These are phyloP conservation scores for Nigrospora sphaerica DNA, from an alignment of 2,329 filamentous ascomycete genomes.

Conservation along the genomic window DNA sequence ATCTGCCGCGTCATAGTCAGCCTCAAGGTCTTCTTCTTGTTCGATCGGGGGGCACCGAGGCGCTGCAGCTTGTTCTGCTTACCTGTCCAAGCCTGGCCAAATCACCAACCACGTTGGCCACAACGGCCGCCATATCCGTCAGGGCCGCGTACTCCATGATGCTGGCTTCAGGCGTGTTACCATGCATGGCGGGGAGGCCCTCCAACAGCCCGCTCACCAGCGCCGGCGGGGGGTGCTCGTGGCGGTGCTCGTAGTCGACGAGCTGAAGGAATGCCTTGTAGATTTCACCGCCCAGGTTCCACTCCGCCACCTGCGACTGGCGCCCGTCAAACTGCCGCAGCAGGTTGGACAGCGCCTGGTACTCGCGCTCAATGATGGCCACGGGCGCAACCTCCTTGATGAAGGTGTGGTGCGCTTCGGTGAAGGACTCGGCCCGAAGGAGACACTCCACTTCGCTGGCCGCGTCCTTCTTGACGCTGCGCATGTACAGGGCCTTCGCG, in stretches of 20 bases:
- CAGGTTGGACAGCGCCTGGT: constrained; percentile 59
- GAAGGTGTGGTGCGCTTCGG: constrained; percentile 80
- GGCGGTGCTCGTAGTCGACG: constrained; percentile 30
- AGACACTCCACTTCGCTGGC: constrained; percentile 71
- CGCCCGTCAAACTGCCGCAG: constrained; percentile 64
- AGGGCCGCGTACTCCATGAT: constrained; percentile 23
- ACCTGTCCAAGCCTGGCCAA: constrained; percentile 22
- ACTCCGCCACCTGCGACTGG: constrained; percentile 57
- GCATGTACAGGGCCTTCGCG: constrained; percentile 77
- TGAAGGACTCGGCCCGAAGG: constrained; percentile 66
- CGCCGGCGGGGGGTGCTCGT: constrained; percentile 30
- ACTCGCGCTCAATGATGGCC: constrained; percentile 77
- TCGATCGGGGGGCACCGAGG: not conserved
- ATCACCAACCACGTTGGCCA: constrained; percentile 21
- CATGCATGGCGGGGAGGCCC: constrained; percentile 49
- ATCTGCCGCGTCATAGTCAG: constrained; percentile 11
- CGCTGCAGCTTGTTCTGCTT: constrained; percentile 4
- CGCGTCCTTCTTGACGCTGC: constrained; percentile 62
- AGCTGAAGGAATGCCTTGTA: constrained; percentile 59
- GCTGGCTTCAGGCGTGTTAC: constrained; percentile 23
- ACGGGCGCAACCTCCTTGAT: constrained; percentile 73
- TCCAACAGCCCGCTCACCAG: constrained; percentile 50
- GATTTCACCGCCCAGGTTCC: constrained; percentile 73
- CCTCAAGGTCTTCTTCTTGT: too few relatives aligned
- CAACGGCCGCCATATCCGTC: constrained; percentile 25